Conservation (phyloP, 805 yeast species). For the Saturnispora quitensis region DNA sequence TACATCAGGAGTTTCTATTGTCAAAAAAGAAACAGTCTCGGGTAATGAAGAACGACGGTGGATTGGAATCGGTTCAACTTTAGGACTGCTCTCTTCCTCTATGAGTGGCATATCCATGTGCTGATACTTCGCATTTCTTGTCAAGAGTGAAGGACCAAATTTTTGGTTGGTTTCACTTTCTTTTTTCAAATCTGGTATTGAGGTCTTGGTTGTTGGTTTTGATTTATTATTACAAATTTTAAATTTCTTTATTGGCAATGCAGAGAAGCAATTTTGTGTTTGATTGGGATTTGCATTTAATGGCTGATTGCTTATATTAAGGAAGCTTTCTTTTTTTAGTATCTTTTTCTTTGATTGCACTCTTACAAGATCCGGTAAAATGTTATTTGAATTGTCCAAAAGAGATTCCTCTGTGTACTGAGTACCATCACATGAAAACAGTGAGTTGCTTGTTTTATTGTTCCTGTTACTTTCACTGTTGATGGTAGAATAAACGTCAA, state of each 20-base stretch:
- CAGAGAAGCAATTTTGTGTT: neutral
- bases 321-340: slow-evolving; percentile 25
- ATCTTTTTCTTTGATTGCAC: slow-evolving; percentile 12
- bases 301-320: slow-evolving; percentile 13
- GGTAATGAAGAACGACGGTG: slow-evolving; percentile 21
- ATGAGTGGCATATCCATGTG: slow-evolving; percentile 9
- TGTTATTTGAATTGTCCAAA: neutral
- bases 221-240: slow-evolving; percentile 6
- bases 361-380: neutral
- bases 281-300: neutral
- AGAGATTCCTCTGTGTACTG: slow-evolving; percentile 8
- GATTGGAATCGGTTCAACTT: slow-evolving; percentile 4
- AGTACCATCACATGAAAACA: slow-evolving; percentile 9
- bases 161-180: neutral
- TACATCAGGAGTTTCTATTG: slow-evolving; percentile 10
- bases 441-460: slow-evolving; percentile 1
- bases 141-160: neutral
- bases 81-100: slow-evolving; percentile 6
- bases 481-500: neutral
- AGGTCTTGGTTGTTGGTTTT: slow-evolving; percentile 6
- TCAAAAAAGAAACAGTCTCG: slow-evolving; percentile 16
- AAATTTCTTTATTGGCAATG: slow-evolving; percentile 7
- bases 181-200: slow-evolving; percentile 5
- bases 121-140: slow-evolving; percentile 1
- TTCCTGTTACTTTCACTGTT: neutral